A percentile compares a stretch with the other conserved stretches of the same genome.
phyloP scores from a whole-genome alignment of 2,329 filamentous ascomycete genomes.

The Trichophyton benhamiae region DNA sequence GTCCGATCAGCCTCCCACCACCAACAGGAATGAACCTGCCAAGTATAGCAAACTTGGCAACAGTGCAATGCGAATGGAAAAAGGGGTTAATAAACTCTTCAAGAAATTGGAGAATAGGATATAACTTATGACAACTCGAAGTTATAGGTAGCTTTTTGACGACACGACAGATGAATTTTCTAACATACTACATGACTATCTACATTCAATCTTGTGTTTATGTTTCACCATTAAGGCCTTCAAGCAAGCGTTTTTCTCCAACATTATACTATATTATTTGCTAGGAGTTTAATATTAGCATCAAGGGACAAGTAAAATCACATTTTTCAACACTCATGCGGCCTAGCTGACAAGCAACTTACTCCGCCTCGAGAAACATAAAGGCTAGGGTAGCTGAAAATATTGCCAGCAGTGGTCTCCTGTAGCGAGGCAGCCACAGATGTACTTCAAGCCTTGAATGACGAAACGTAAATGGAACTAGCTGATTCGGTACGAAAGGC shows the following conservation, averaged over 20 bases:
- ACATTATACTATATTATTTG: background rate
- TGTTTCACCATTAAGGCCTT: background rate
- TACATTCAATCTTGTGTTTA: background rate
- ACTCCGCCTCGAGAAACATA: no score
- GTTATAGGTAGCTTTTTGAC: background rate
- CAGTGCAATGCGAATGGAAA: slow-evolving; percentile 22
- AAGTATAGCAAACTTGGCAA: slow-evolving; percentile 15
- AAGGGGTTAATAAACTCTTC: slow-evolving; percentile 24
- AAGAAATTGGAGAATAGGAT: slow-evolving; percentile 26
- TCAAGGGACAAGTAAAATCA: no score
- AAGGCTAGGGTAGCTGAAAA: no score
- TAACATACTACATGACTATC: background rate
- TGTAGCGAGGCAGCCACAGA: no score
- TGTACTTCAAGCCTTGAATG: no score
- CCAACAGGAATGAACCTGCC: background rate
- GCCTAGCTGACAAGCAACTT: no score
- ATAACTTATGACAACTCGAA: background rate
- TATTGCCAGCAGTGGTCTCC: no score
- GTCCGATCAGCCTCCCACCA: slow-evolving; percentile 19
- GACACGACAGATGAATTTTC: background rate
- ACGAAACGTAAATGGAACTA: no score
- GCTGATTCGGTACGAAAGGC: background rate
- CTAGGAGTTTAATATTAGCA: background rate
- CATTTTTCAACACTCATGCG: no score
- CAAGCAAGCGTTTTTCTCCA: background rate